These are phyloP conservation scores for Pontederia crassipes DNA, from an alignment of 176 grass and related monocot genomes.

Conservation along the genomic window DNA sequence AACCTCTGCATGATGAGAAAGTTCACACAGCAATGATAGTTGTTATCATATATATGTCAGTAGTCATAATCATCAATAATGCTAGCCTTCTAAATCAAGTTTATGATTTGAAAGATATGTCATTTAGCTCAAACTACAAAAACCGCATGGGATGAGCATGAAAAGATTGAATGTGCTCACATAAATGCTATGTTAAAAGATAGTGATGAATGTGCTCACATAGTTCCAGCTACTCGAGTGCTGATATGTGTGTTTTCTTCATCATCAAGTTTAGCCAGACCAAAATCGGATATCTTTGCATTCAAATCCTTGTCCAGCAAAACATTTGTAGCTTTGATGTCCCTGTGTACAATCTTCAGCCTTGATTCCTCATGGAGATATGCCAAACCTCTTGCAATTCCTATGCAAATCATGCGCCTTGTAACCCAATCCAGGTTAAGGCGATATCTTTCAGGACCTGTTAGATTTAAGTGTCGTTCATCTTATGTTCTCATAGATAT, in stretches of 20 bases:
- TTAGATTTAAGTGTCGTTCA: neutral
- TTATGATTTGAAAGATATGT: no score
- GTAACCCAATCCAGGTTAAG: constrained; percentile 59
- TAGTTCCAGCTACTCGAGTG: constrained; percentile 75
- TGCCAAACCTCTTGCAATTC: constrained; percentile 59
- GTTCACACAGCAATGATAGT: neutral
- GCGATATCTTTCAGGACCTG: constrained; percentile 45
- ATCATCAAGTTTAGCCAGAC: constrained; percentile 80
- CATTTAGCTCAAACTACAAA: no score
- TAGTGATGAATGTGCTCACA: constrained; percentile 29
- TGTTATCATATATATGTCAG: no score
- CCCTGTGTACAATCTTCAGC: constrained; percentile 82
- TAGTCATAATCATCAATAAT: no score
- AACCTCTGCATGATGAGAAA: constrained; percentile 36
- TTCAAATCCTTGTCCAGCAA: constrained; percentile 57
- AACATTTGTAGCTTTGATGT: constrained; percentile 90
- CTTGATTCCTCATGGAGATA: constrained; percentile 91
- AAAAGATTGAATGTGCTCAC: no score
- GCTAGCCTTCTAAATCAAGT: no score
- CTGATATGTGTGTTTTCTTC: constrained; percentile 47
- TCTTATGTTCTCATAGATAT: neutral
- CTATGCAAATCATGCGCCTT: constrained; percentile 63
- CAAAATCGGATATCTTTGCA: constrained; percentile 98
- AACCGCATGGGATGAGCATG: no score
- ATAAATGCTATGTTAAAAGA: no score